A percentile compares a stretch with the other conserved stretches of the same genome.
These are phyloP conservation scores for Scortechinia acanthostroma DNA, from an alignment of 2,329 filamentous ascomycete genomes.

Conservation along the genomic window DNA sequence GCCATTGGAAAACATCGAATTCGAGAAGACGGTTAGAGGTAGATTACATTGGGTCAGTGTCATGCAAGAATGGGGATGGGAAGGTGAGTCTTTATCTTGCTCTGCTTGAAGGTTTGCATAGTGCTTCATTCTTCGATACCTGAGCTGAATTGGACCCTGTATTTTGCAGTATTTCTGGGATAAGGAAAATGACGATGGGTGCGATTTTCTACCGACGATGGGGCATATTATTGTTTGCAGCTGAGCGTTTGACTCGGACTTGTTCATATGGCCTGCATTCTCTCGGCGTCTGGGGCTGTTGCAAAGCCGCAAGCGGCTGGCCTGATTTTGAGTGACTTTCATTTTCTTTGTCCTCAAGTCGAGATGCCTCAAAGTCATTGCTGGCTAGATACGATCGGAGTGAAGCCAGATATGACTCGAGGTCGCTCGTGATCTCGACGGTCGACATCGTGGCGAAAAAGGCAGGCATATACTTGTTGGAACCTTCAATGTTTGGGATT, in stretches of 20 bases:
- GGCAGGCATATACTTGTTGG: constrained; percentile 1
- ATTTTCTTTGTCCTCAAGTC: too few species aligned
- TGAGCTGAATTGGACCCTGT: too few species aligned
- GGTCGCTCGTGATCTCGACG: not conserved
- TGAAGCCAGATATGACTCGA: not conserved
- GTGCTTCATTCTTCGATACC: not conserved
- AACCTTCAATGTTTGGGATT: too few species aligned
- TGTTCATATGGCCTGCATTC: too few species aligned
- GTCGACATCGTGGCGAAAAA: not conserved
- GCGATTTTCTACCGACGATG: too few species aligned
- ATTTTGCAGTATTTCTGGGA: not conserved
- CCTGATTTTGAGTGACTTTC: too few species aligned
- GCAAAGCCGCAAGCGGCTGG: too few species aligned
- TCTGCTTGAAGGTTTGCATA: not conserved
- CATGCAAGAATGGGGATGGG: constrained; percentile 60
- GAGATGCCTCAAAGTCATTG: too few species aligned
- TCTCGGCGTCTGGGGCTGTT: too few species aligned
- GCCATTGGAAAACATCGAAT: constrained; percentile 30
- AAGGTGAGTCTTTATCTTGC: constrained; percentile 34
- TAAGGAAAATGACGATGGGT: too few species aligned
- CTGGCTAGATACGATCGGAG: not conserved
- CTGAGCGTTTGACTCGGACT: too few species aligned
- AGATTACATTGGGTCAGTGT: constrained; percentile 56
- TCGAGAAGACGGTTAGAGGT: constrained; percentile 51
- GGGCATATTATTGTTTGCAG: too few species aligned